A percentile compares a stretch with the other conserved stretches of the same genome.
phyloP scores from a whole-genome alignment of 441 rosid genomes.

The Croton setiger region DNA sequence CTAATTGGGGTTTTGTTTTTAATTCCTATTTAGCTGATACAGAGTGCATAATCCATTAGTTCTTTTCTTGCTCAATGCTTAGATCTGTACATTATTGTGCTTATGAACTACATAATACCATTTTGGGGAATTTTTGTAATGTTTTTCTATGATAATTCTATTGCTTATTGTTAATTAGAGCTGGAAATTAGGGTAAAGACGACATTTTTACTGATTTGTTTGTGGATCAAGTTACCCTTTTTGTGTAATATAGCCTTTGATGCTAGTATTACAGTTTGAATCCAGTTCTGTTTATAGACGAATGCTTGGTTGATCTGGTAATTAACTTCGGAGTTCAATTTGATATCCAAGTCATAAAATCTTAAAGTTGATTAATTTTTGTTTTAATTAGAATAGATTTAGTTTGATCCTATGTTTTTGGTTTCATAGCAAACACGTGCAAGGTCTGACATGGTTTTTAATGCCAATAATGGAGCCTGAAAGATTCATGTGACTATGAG shows the following conservation, averaged over 20 bases:
- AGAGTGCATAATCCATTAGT: neutral
- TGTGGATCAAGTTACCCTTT: neutral
- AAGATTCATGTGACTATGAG: conserved; percentile 8
- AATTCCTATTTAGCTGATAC: neutral
- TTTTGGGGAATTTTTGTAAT: neutral
- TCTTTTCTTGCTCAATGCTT: neutral
- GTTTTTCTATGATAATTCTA: neutral
- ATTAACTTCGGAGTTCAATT: neutral
- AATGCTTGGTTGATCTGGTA: conserved; percentile 4
- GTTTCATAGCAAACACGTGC: conserved; percentile 5
- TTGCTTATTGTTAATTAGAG: neutral
- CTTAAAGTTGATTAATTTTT: no score
- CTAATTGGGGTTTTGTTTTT: neutral
- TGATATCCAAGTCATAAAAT: neutral
- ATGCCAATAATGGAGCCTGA: conserved; percentile 1
- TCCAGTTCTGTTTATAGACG: neutral
- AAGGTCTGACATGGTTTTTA: conserved; percentile 1
- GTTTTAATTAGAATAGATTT: neutral
- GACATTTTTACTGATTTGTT: neutral
- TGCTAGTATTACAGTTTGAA: neutral
- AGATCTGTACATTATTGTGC: conserved; percentile 7
- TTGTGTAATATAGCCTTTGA: neutral
- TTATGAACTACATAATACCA: neutral
- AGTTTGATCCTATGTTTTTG: neutral
- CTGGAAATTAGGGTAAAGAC: neutral